Conservation (phyloP, 768 basidiomycete species). For the Phlebiopsis flavidoalba region DNA sequence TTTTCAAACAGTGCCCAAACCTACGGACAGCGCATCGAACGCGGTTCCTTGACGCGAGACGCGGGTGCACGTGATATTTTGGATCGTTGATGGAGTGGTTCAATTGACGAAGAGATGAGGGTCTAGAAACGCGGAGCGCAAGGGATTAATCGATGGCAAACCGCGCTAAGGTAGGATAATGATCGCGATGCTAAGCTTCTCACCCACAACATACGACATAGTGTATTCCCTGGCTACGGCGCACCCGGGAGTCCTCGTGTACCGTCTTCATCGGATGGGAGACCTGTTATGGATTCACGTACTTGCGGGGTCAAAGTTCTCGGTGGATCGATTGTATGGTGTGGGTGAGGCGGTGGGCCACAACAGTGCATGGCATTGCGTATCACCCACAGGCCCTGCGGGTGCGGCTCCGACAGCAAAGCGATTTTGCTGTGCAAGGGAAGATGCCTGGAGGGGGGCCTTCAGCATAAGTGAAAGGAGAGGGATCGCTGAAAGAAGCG, state of each 20-base stretch:
- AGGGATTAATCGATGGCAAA: not conserved
- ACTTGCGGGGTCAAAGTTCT: conserved; percentile 82
- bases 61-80: conserved; percentile 72
- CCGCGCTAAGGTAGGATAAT: not conserved
- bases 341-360: conserved; percentile 10
- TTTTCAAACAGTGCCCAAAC: conserved; percentile 18
- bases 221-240: conserved; percentile 60
- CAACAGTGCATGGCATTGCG: not conserved
- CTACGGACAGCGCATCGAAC: conserved; percentile 43
- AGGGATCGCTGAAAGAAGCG: not conserved
- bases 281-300: conserved; percentile 42
- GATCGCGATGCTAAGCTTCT: conserved; percentile 25
- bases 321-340: conserved; percentile 11
- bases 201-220: conserved; percentile 87
- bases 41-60: conserved; percentile 55
- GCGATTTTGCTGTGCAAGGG: conserved; percentile 80
- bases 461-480: not conserved
- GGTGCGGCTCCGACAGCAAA: conserved; percentile 71
- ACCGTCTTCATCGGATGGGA: conserved; percentile 37
- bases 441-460: conserved; percentile 36
- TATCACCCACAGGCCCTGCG: conserved; percentile 50
- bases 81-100: conserved; percentile 65
- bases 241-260: conserved; percentile 26
- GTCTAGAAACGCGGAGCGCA: conserved; percentile 35
- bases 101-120: conserved; percentile 61